These are phyloP conservation scores for Neonectria hederae DNA, from an alignment of 2,329 filamentous ascomycete species.

Conservation along the genomic window DNA sequence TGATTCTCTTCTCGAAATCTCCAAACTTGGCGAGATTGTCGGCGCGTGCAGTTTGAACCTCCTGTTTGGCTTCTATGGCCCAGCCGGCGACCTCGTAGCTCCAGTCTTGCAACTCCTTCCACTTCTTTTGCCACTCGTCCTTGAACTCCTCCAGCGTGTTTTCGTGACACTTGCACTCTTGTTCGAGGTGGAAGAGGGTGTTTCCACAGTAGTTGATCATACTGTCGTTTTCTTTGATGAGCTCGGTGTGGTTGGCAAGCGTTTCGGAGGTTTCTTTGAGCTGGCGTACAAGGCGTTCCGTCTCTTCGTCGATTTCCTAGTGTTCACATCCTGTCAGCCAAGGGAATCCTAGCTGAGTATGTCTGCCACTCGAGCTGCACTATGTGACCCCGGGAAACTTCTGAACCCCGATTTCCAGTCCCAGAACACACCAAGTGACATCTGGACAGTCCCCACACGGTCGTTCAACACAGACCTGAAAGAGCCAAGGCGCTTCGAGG, in stretches of 20 bases:
- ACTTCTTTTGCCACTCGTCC: not conserved
- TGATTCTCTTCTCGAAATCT: not conserved
- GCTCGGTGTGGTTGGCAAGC: not conserved
- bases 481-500: slow-evolving; percentile 14
- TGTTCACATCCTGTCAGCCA: slow-evolving; percentile 30
- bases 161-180: not conserved
- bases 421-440: slow-evolving; percentile 25
- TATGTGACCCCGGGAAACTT: slow-evolving; percentile 6
- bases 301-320: not conserved
- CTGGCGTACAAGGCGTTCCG: too few relatives aligned
- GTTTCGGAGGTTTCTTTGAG: not conserved
- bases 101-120: not conserved
- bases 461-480: not conserved
- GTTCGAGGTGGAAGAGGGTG: not conserved
- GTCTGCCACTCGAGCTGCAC: slow-evolving; percentile 32
- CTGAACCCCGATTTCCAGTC: slow-evolving; percentile 28
- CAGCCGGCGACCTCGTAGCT: not conserved
- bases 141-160: not conserved
- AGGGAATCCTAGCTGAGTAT: slow-evolving; percentile 32
- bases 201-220: not conserved
- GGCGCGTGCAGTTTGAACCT: not conserved
- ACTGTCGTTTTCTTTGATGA: not conserved
- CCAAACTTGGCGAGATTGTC: not conserved
- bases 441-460: slow-evolving; percentile 19
- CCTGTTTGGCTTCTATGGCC: not conserved